phyloP scores from a whole-genome alignment of 208 protist species.

The Crithidia bombi region DNA sequence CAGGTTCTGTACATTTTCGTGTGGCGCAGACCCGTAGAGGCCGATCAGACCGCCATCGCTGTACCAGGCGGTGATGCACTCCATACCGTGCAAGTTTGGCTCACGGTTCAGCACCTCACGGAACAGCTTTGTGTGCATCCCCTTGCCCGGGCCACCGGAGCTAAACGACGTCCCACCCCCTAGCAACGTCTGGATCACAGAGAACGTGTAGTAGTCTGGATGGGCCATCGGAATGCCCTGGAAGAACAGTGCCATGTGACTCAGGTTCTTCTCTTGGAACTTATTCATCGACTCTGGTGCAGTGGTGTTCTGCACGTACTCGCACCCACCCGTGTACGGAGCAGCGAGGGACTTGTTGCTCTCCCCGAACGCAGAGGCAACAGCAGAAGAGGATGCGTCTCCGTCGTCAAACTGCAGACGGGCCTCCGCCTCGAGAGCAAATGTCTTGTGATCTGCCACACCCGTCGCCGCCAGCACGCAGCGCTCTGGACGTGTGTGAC shows the following conservation, averaged over 20 bases:
- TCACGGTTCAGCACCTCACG: slow-evolving; percentile 87
- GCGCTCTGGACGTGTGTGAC: slow-evolving; percentile 70
- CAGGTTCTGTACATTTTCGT: slow-evolving; percentile 73
- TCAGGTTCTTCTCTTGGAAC: slow-evolving; percentile 92
- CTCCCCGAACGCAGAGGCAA: neutral
- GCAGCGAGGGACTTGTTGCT: slow-evolving; percentile 1
- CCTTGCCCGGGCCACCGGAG: slow-evolving; percentile 92
- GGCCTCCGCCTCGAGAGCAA: slow-evolving; percentile 67
- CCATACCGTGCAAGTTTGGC: slow-evolving; percentile 76
- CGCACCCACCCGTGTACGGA: slow-evolving; percentile 81
- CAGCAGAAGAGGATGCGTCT: neutral
- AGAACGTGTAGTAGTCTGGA: slow-evolving; percentile 87
- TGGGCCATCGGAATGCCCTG: slow-evolving; percentile 84
- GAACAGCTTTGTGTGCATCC: slow-evolving; percentile 93
- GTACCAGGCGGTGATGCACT: slow-evolving; percentile 93
- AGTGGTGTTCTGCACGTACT: slow-evolving; percentile 75
- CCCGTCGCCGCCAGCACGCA: slow-evolving; percentile 84
- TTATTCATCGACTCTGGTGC: slow-evolving; percentile 92
- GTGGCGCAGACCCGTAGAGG: slow-evolving; percentile 85
- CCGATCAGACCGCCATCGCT: slow-evolving; percentile 89
- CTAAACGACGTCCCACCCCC: slow-evolving; percentile 92
- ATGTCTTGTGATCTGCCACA: slow-evolving; percentile 71
- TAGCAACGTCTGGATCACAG: slow-evolving; percentile 88
- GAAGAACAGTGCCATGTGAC: slow-evolving; percentile 88
- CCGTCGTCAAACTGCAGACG: slow-evolving; percentile 58